A percentile compares a stretch with the other conserved stretches of the same genome.
These are phyloP conservation scores for Haplographium delicatum DNA, from an alignment of 495 filamentous ascomycete species.

Conservation along the genomic window DNA sequence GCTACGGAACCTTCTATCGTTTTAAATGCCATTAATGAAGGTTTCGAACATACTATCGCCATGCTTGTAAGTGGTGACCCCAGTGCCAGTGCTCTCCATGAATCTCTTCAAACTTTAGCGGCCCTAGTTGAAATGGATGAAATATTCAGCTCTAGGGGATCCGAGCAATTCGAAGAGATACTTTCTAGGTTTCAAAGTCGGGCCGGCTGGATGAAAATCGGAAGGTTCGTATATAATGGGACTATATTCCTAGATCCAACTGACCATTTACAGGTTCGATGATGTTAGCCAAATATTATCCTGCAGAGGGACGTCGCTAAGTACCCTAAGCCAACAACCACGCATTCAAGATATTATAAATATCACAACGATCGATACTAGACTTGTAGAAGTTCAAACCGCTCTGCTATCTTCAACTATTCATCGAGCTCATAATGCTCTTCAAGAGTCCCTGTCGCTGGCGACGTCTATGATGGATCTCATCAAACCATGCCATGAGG, in stretches of 20 bases:
- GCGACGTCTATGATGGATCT: constrained; percentile 76
- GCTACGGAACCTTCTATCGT: constrained; percentile 49
- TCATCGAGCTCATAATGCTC: constrained; percentile 68
- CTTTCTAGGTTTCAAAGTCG: constrained; percentile 59
- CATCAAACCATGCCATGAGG: constrained; percentile 54
- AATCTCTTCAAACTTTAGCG: constrained; percentile 65
- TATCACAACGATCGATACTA: constrained; percentile 54
- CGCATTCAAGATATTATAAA: constrained; percentile 54
- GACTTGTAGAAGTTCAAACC: constrained; percentile 64
- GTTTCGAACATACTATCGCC: constrained; percentile 58
- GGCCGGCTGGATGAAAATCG: constrained; percentile 67
- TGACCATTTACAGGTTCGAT: constrained; percentile 53
- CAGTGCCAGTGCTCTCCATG: constrained; percentile 55
- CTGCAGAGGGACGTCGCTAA: constrained; percentile 75
- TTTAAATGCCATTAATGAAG: constrained; percentile 49
- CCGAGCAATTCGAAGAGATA: constrained; percentile 54
- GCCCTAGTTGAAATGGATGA: constrained; percentile 79
- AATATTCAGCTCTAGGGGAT: constrained; percentile 52
- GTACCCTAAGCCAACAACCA: constrained; percentile 64
- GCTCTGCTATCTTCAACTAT: constrained; percentile 70
- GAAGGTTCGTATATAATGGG: constrained; percentile 12
- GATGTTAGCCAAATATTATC: constrained; percentile 78
- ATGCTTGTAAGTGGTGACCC: constrained; percentile 49
- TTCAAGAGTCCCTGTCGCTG: constrained; percentile 79
- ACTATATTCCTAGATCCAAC: constrained; percentile 20